Base-by-base conservation (phyloP, 139 green algal genomes). In the Tetradesmus obliquus region DNA sequence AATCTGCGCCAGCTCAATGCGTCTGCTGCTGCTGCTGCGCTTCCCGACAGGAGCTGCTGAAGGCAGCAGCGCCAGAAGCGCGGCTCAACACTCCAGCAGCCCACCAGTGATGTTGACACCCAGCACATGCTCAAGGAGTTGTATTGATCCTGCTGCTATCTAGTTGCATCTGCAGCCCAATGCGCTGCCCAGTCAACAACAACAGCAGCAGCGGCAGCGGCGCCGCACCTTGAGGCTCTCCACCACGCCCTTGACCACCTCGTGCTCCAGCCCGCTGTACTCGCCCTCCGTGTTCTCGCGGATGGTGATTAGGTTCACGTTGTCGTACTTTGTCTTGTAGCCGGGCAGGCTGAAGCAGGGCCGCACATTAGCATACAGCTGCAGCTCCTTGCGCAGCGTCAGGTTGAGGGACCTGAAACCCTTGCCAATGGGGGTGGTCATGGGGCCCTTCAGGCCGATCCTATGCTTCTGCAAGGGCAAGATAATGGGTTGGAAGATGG, bases 281-380 rank as follows among this genome's bases (percentile, higher is more conserved):
- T 99, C 98, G 17, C 98, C 98, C 96, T 99, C 98, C 0, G 98
- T 99, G 95, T 99, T 99, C 93, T 99, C 98, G 19, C 98, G 94
- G 90, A 99, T 98, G 6, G 98, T 99, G 10, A 99, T 96, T 79
- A 99, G 87, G 94, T 99, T 96, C 24, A 99, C 96, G 92, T 97
- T 93, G 91, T 99, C 98, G 89, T 99, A 99, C 1, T 97, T 95
- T 17, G 98, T 99, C 93, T 99, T 99, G 95, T 98, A 99, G 1
- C 98, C 98, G 6, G 98, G 98, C 79, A 99, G 97, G 88, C 94
- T 97, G 84, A 99, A 94, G 95, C 98, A 99, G n/a, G 98, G 98
- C 8, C 98, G 96, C 81, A 99, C 98, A 88, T 99, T 99, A 74
- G 98, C 98, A 88, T 97, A 99, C 88, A 99, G 94, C 55, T 98